phyloP scores from a whole-genome alignment of 2,329 filamentous ascomycete species.

The Pestalotiopsis sp. region DNA sequence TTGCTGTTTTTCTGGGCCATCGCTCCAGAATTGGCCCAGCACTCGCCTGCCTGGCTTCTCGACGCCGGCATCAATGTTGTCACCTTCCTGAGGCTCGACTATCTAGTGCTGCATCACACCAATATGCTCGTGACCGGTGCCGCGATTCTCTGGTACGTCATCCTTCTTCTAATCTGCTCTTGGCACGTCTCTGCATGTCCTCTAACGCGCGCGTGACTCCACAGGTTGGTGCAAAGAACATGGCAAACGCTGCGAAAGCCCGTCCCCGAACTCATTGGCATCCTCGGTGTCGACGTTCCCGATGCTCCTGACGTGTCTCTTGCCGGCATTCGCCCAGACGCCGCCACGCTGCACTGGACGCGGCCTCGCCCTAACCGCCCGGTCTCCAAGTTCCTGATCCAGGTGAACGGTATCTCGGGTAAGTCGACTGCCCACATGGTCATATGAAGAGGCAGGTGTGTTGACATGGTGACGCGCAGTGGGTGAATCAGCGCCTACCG shows the following conservation, averaged over 20 bases:
- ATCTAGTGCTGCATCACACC: constrained; percentile 49
- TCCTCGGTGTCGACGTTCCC: constrained; percentile 92
- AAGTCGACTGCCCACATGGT: constrained; percentile 32
- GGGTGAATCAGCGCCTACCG: constrained; percentile 78
- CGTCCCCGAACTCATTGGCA: constrained; percentile 85
- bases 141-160: constrained; percentile 55
- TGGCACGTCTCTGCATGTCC: constrained; percentile 11
- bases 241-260: constrained; percentile 90
- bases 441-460: background rate
- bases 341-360: constrained; percentile 90
- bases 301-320: constrained; percentile 87
- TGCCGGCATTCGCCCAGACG: constrained; percentile 84
- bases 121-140: constrained; percentile 58
- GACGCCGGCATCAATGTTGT: constrained; percentile 35
- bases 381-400: constrained; percentile 85
- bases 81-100: constrained; percentile 47
- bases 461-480: constrained; percentile 52
- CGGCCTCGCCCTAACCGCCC: constrained; percentile 66
- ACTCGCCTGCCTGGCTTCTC: constrained; percentile 37
- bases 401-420: constrained; percentile 93
- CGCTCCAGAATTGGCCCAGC: constrained; percentile 41
- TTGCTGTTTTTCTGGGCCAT: constrained; percentile 44
- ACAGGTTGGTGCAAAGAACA: constrained; percentile 81
- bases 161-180: background rate
- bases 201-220: constrained; percentile 5